Percentiles rank a stretch among this genome's conserved stretches.
phyloP scores from a whole-genome alignment of 23 red algal species.

The Rhodosorus marinus region DNA sequence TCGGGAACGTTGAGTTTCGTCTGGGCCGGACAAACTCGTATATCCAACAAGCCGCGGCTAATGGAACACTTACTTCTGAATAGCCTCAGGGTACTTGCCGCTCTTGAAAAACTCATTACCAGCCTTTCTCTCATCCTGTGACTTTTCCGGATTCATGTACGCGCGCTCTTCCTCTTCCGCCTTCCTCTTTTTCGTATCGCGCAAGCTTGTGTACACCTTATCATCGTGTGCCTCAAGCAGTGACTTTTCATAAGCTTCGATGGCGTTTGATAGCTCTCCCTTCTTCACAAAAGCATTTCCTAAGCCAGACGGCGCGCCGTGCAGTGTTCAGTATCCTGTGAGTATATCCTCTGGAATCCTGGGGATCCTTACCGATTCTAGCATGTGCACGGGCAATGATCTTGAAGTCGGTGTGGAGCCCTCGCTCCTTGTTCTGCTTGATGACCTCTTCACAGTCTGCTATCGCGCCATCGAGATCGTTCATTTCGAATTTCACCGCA shows the following conservation, averaged over 20 bases:
- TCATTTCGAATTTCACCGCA: slow-evolving; percentile 61
- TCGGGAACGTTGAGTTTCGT: too few species aligned
- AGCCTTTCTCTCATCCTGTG: slow-evolving; percentile 34
- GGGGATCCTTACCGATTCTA: slow-evolving; percentile 84
- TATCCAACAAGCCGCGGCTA: too few species aligned
- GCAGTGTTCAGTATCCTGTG: neutral
- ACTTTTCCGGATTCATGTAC: slow-evolving; percentile 76
- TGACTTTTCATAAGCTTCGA: slow-evolving; percentile 70
- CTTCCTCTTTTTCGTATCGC: slow-evolving; percentile 20
- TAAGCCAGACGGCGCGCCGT: too few species aligned
- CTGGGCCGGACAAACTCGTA: too few species aligned
- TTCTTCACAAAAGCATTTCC: slow-evolving; percentile 43
- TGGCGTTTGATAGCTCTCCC: slow-evolving; percentile 49
- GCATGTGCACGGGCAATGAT: slow-evolving; percentile 82
- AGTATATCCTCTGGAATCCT: neutral
- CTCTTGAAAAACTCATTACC: slow-evolving; percentile 67
- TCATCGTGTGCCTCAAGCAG: slow-evolving; percentile 78
- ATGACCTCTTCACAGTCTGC: slow-evolving; percentile 63
- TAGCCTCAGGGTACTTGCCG: slow-evolving; percentile 73
- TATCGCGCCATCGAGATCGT: slow-evolving; percentile 36
- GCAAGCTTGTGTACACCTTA: slow-evolving; percentile 29
- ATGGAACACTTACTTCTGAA: too few species aligned
- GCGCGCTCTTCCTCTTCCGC: slow-evolving; percentile 54
- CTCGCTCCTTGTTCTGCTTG: slow-evolving; percentile 40
- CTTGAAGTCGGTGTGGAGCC: slow-evolving; percentile 82